These are phyloP conservation scores for Eimeria maxima DNA, from an alignment of 169 alveolate species.

Conservation along the genomic window DNA sequence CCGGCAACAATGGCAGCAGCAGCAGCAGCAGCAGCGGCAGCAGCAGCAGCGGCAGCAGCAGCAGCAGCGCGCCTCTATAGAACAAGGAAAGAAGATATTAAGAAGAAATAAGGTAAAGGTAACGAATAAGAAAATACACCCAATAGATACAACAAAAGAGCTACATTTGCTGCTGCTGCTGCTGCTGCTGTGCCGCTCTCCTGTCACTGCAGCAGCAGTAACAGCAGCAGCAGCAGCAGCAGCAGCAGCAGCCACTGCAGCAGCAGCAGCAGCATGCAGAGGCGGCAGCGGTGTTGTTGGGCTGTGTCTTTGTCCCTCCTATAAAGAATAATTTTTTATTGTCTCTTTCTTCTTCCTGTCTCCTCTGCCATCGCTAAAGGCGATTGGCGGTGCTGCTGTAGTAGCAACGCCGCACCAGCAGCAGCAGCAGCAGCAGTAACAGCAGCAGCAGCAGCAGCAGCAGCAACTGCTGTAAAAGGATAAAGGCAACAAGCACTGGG, in stretches of 20 bases:
- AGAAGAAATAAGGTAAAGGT: too few species aligned
- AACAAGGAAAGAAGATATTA: neutral
- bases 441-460: neutral
- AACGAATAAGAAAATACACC: neutral
- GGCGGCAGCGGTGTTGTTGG: conserved; percentile 1
- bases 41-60: neutral
- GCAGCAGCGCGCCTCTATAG: neutral
- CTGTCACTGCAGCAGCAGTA: too few species aligned
- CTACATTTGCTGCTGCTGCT: neutral
- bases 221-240: too few species aligned
- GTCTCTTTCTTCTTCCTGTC: neutral
- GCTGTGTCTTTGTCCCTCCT: neutral
- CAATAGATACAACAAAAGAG: neutral
- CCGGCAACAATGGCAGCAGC: neutral
- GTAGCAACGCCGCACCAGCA: conserved; percentile 1
- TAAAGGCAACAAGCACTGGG: neutral
- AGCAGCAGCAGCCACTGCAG: too few species aligned
- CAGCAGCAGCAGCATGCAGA: too few species aligned
- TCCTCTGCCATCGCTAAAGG: neutral
- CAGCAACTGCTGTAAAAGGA: too few species aligned
- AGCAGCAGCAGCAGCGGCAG: conserved; percentile 25
- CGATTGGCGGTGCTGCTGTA: neutral
- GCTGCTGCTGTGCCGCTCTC: neutral
- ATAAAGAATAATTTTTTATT: neutral
- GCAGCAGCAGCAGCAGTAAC: conserved; percentile 5